Percentiles rank a stretch among this genome's conserved stretches.
phyloP scores from a whole-genome alignment of 192 early-diverging fungal genomes.

The Polychytrium aggregatum region DNA sequence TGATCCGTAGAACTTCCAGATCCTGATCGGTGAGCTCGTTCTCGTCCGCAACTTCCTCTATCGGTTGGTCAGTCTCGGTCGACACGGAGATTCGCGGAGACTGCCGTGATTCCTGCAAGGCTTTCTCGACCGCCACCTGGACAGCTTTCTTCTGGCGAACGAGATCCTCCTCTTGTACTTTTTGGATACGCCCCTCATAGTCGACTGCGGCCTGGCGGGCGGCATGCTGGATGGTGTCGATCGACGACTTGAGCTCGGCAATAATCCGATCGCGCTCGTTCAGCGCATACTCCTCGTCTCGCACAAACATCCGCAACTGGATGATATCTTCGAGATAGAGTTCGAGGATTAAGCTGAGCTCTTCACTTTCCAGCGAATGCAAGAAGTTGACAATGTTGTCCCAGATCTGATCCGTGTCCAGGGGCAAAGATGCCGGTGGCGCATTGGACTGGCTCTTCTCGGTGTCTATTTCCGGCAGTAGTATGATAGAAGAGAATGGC shows the following conservation, averaged over 20 bases:
- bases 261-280: conserved; percentile 3
- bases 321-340: conserved; percentile 32
- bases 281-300: conserved; percentile 15
- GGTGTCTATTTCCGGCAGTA: too few species aligned
- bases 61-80: too few species aligned
- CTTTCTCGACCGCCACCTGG: background rate
- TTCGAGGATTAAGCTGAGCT: conserved; percentile 22
- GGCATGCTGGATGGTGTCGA: too few species aligned
- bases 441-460: too few species aligned
- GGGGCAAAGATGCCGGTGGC: conserved; percentile 1
- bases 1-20: too few species aligned
- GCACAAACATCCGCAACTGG: conserved; percentile 6
- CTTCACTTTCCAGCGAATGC: conserved; percentile 23
- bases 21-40: too few species aligned
- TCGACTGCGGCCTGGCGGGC: background rate
- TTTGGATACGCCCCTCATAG: background rate
- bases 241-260: background rate
- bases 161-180: background rate
- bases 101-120: background rate
- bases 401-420: conserved; percentile 24
- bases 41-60: too few species aligned
- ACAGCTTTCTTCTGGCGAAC: background rate
- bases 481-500: background rate
- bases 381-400: conserved; percentile 36
- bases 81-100: background rate